A percentile compares a stretch with the other conserved stretches of the same genome.
phyloP scores from a whole-genome alignment of 805 yeast genomes.

The Candida berthetii region DNA sequence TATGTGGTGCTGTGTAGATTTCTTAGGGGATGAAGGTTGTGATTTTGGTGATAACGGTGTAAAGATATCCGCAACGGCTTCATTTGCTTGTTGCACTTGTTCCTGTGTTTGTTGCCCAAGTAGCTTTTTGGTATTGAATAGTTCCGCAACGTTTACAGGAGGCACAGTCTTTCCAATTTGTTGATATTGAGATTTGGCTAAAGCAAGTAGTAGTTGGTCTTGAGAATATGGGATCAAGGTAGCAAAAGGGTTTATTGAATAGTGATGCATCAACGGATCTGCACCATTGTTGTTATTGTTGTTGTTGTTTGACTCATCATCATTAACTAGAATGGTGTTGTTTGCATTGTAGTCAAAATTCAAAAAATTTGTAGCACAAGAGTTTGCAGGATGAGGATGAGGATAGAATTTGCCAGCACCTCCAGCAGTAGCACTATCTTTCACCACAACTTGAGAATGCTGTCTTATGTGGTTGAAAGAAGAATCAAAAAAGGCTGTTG shows the following conservation, averaged over 20 bases:
- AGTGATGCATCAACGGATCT: slow-evolving; percentile 12
- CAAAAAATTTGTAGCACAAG: slow-evolving; percentile 24
- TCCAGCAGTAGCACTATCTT: slow-evolving; percentile 15
- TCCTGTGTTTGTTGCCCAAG: background rate
- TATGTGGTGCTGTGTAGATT: slow-evolving; percentile 4
- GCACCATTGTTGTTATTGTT: slow-evolving; percentile 9
- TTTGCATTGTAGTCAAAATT: slow-evolving; percentile 18
- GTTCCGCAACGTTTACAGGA: background rate
- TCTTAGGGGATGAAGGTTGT: no score
- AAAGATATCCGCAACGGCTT: background rate
- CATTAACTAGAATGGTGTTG: slow-evolving; percentile 6
- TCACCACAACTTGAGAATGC: slow-evolving; percentile 25
- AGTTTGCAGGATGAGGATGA: slow-evolving; percentile 30
- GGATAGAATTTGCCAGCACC: slow-evolving; percentile 6
- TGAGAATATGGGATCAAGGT: background rate
- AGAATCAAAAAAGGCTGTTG: slow-evolving; percentile 31
- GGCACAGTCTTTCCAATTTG: background rate
- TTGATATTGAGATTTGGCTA: background rate
- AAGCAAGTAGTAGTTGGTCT: background rate
- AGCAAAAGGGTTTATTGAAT: slow-evolving; percentile 4
- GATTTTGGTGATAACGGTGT: no score
- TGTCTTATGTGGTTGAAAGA: slow-evolving; percentile 32
- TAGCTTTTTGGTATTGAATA: background rate
- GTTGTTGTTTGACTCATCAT: slow-evolving; percentile 9
- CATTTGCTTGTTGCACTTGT: background rate